phyloP scores from a whole-genome alignment of 176 grass and related monocot species.

The Elaeis guineensis region DNA sequence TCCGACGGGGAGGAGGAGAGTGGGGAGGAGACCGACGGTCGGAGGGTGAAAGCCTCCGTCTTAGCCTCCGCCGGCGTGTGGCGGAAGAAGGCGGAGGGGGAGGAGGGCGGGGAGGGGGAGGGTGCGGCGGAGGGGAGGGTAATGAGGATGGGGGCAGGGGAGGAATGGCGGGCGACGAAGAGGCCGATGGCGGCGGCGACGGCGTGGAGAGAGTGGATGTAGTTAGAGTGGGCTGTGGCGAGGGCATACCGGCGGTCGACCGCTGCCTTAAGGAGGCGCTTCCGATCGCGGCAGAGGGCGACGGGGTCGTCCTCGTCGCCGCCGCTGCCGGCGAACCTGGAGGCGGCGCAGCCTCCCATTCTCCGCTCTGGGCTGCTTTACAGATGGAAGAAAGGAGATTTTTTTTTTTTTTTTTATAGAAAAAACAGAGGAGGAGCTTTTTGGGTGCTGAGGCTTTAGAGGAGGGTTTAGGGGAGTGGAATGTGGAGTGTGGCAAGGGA shows the following conservation, averaged over 20 bases:
- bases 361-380: background rate
- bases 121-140: slow-evolving; percentile 38
- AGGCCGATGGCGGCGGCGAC: slow-evolving; percentile 67
- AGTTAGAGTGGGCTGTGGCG: slow-evolving; percentile 52
- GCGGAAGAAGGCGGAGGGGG: background rate
- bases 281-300: slow-evolving; percentile 66
- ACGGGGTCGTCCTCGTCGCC: slow-evolving; percentile 60
- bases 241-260: slow-evolving; percentile 59
- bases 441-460: slow-evolving; percentile 14
- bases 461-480: slow-evolving; percentile 32
- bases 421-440: too few species aligned
- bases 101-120: slow-evolving; percentile 26
- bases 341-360: slow-evolving; percentile 95
- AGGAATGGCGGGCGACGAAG: slow-evolving; percentile 74
- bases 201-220: slow-evolving; percentile 47
- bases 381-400: background rate
- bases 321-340: slow-evolving; percentile 44
- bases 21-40: background rate
- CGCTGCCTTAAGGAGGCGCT: slow-evolving; percentile 72
- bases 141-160: slow-evolving; percentile 75
- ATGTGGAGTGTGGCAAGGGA: background rate
- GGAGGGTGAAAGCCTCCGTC: slow-evolving; percentile 21
- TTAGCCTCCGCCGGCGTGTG: slow-evolving; percentile 19
- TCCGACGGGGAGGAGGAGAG: background rate
- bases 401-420: too few species aligned